phyloP scores from a whole-genome alignment of 2,329 filamentous ascomycete species.

The Pseudopithomyces chartarum region DNA sequence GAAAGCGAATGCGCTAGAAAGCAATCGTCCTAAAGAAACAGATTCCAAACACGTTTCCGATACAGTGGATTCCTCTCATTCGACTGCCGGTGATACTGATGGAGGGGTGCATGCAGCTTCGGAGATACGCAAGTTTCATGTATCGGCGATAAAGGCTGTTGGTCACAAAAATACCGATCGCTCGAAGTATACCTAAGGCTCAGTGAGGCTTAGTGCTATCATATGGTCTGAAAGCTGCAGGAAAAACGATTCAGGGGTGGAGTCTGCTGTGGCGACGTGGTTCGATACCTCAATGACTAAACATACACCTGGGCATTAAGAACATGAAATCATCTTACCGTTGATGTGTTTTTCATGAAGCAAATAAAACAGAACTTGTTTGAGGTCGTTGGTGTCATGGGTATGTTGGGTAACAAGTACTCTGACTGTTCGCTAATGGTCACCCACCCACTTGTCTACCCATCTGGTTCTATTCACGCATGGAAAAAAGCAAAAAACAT shows the following conservation, averaged over 20 bases:
- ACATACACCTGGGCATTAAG: no score
- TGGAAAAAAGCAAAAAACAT: constrained; percentile 1
- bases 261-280: no score
- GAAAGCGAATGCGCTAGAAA: background rate
- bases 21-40: background rate
- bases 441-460: background rate
- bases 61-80: background rate
- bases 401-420: background rate
- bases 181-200: background rate
- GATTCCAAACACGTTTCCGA: background rate
- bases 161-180: background rate
- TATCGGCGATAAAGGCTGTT: background rate
- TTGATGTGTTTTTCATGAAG: background rate
- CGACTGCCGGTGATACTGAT: background rate
- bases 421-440: background rate
- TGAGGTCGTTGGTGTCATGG: background rate
- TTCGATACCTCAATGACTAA: no score
- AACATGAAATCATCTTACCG: no score
- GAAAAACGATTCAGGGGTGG: background rate
- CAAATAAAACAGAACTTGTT: background rate
- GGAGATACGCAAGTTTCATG: background rate
- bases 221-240: background rate
- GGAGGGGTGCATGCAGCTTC: background rate
- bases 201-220: background rate
- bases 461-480: no score